Conservation (phyloP, 805 yeast species). For the Candida saitoana region DNA sequence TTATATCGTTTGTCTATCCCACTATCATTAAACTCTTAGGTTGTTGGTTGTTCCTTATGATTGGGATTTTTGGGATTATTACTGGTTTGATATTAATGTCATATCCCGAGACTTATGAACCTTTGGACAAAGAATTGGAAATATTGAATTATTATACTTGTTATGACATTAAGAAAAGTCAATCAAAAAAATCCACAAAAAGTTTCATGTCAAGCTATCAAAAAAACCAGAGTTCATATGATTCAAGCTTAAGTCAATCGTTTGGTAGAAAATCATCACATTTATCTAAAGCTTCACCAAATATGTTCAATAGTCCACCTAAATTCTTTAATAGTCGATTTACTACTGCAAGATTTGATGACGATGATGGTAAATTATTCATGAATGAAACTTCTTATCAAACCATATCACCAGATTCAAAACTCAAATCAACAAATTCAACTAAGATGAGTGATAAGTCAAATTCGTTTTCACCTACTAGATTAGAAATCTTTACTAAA, state of each 20-base stretch:
- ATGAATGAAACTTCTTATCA: background rate
- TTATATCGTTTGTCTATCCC: slow-evolving; percentile 39
- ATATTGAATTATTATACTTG: background rate
- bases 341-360: background rate
- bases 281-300: background rate
- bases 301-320: background rate
- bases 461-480: background rate
- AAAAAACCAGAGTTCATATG: background rate
- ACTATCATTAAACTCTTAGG: slow-evolving; percentile 28
- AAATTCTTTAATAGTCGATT: background rate
- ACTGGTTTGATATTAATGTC: slow-evolving; percentile 25
- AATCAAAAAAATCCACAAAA: background rate
- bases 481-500: background rate
- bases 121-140: slow-evolving; percentile 6
- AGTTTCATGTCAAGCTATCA: background rate
- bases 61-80: slow-evolving; percentile 30
- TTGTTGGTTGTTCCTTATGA: slow-evolving; percentile 38
- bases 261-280: background rate
- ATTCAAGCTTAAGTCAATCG: background rate
- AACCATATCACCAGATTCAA: background rate
- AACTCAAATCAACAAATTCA: too few relatives aligned
- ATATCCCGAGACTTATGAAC: slow-evolving; percentile 45
- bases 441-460: background rate
- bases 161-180: background rate
- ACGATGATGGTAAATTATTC: background rate